Base-by-base conservation (phyloP, 768 basidiomycete species). In the Hygrocybe punicea region DNA sequence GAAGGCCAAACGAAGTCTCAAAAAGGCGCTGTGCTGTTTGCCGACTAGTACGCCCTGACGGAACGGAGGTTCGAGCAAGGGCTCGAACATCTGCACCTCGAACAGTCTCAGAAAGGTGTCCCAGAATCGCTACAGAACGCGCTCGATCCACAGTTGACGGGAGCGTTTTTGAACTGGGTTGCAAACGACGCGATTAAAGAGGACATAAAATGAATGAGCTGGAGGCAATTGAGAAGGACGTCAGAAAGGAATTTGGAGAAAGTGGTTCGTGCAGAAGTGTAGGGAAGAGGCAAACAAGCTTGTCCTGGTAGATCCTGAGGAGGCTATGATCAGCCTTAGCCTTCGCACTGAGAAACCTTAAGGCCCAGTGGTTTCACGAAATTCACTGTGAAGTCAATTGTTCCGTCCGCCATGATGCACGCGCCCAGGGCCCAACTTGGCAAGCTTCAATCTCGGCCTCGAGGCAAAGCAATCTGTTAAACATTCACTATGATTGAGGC, bases 131-230 rank as follows among this genome's bases (percentile, higher is more conserved):
- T 14, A 24, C 29, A 29, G 29, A 29, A 29, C 29, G 53, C 47
- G 19, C 61, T 57, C 47, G 53, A 61, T 45, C 23, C 53, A 9
- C 61, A 53, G 53, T 46, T 59, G 34, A 60, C 56, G n/a, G 60
- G 62, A 24, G 56, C 55, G 51, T 65, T 65, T 40, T 57, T 63
- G 21, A 59, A 60, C 23, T 65, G 62, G 62, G 64, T 65, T 50
- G 25, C 39, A 33, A 50, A 58, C n/a, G 64, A 65, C 51, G 51
- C 62, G 5, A 53, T 63, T 10, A 59, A 60, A 46, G 64, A 65
- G 56, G 64, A 46, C 58, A 62, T 25, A 59, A 65, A 29, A 62
- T 65, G 64, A 56, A 53, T 17, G 49, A 55, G 9, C 55, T 63
- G 4, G 62, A 58, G 9, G 56, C 58, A 19, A 34, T 50, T 9